Percentiles rank a stretch among this genome's conserved stretches.
Conservation (phyloP, 1,139 yeast species). For the Pichia norvegensis region DNA sequence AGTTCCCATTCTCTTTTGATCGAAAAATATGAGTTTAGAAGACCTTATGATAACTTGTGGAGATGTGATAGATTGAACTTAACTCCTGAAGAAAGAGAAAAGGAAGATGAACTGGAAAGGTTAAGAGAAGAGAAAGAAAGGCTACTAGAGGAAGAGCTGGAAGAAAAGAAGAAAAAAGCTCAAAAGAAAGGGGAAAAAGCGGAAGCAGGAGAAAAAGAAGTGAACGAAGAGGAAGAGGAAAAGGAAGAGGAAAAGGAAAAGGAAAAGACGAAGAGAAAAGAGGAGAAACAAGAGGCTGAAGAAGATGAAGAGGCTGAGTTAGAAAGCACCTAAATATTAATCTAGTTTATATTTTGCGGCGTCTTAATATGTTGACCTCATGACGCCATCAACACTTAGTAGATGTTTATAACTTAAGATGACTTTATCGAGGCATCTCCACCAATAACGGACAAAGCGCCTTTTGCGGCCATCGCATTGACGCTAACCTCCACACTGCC, state of each 20-base stretch:
- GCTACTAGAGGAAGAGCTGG: neutral
- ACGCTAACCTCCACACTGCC: too few relatives aligned
- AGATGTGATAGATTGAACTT: neutral
- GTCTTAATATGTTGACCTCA: too few relatives aligned
- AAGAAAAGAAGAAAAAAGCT: neutral
- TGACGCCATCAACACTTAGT: too few relatives aligned
- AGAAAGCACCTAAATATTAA: too few relatives aligned
- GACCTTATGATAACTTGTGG: neutral
- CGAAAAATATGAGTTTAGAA: neutral
- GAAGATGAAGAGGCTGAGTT: neutral
- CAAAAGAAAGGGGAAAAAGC: neutral
- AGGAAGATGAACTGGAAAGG: neutral
- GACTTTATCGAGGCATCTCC: too few relatives aligned
- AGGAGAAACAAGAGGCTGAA: neutral
- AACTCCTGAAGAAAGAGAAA: neutral
- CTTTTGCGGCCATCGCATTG: too few relatives aligned
- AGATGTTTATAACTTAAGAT: too few relatives aligned
- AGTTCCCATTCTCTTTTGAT: neutral
- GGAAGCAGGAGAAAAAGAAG: neutral
- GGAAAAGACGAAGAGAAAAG: neutral
- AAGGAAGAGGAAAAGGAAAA: neutral
- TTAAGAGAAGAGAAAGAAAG: neutral
- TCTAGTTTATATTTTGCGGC: too few relatives aligned
- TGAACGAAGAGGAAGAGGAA: neutral
- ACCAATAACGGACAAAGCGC: too few relatives aligned